Evolutionary conservation across 2,329 filamentous ascomycete species (phyloP).

Genomic region (Orbilia oligospora): DNA sequence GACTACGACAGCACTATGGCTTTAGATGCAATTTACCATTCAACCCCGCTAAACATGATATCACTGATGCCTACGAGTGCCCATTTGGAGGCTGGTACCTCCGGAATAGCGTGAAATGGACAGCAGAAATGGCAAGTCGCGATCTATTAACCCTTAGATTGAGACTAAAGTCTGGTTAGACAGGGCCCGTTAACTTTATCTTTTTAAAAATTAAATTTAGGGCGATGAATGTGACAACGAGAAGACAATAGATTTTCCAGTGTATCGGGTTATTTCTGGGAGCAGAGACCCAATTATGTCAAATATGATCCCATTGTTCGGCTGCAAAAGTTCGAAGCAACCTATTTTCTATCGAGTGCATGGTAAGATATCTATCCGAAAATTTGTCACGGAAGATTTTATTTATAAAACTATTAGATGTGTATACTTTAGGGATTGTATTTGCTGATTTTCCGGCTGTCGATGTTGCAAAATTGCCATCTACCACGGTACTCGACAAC

Average conservation of each 20-base stretch:
- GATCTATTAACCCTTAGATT: background rate
- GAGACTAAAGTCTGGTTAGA: background rate
- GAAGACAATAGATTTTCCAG: background rate
- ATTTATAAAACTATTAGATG: background rate
- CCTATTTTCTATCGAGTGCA: background rate
- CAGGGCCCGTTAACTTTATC: background rate
- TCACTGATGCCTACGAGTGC: conserved; percentile 12
- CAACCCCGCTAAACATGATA: conserved; percentile 4
- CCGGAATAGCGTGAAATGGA: conserved; percentile 6
- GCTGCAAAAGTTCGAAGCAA: conserved; percentile 1
- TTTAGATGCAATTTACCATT: background rate
- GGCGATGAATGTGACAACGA: conserved; percentile 28
- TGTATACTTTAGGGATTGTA: conserved; percentile 19
- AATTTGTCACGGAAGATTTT: background rate
- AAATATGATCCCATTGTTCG: background rate
- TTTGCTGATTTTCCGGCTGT: conserved; percentile 1
- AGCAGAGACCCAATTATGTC: background rate
- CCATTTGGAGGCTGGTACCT: conserved; percentile 14
- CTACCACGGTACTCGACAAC: background rate
- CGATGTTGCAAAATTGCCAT: background rate
- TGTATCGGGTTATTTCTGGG: background rate
- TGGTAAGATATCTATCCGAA: background rate
- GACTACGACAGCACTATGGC: conserved; percentile 38
- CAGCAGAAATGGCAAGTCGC: conserved; percentile 22
- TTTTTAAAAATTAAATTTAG: background rate